Base-by-base conservation (phyloP, 2,329 filamentous ascomycete species). In the Paraconiothyrium sp. region DNA sequence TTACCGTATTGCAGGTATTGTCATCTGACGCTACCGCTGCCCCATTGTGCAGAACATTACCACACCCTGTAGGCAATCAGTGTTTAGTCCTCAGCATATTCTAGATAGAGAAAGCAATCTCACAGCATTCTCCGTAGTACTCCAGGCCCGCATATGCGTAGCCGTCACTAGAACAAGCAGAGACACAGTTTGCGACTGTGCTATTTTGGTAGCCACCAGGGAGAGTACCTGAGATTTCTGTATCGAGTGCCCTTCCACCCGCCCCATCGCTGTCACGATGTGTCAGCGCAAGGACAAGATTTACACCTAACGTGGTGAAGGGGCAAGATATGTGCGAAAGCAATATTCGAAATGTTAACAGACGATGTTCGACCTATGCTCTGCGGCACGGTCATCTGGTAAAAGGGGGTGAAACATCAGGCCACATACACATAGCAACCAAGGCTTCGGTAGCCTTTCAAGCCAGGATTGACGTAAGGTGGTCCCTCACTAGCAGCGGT, bases 1-100 rank as follows among this genome's bases (percentile, higher is more conserved):
- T 34, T 57, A 83, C 81, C 5, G 75, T 70, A 30, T 87, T 84
- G 50, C 68, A 67, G 34, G 37, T 51, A 3, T 49, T 34, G 6
- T 41, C 44, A 58, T 56, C 59, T 39, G 56, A 39, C 13, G 61
- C 52, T 8, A 22, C 5, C 16, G 27, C 52, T 37, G 43, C 58
- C 2, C 74, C 75, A 35, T 50, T 54, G 34, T 61, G 63, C 24
- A 69, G 58, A 3, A 49, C 24, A 50, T 66, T 69, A 37, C 63
- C 66, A 43, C 69, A 72, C 51, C 61, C 67, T 68, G 30, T 27
- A 58, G 24, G n/a, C 58, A 22, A 35, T 46, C 39, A 44, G 27
- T 32, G 37, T n/a, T 20, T 41, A 7, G 37, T 14, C 13, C 37
- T 41, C 11, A 11, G 35, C 16, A n/a, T 9, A 6, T 30, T 30